Base-by-base conservation (phyloP, 2,329 filamentous ascomycete genomes). In the Didymella sp. region DNA sequence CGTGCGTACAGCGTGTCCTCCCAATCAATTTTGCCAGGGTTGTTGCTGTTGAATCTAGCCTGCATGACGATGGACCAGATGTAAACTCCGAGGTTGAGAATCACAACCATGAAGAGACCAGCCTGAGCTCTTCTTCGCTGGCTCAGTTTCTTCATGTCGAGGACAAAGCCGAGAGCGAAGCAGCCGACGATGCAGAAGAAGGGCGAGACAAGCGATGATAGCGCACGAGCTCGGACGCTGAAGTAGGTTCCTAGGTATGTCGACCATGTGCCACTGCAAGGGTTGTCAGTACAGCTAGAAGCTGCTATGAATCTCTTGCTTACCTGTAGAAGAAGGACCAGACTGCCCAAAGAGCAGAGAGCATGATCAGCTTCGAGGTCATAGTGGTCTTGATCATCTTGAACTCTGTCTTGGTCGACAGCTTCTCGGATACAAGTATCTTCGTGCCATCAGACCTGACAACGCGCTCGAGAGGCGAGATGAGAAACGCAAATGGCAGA, bases 91-190 rank as follows among this genome's bases (percentile, higher is more conserved):
- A 78, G 59, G 41, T 81, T 82, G 6, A 80, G 74, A n/a, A 78
- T 66, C 2, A 80, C 75, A 5, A 82, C 79, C 3, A 72, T 77
- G 57, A 77, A 77, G 6, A 82, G 74, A 44, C 79, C 80, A 4
- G 79, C 55, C 54, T 82, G 79, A 15, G 79, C 80, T 12, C 80
- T 75, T 19, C 80, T 77, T 8, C 80, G 69, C 62, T 84, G 63
- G 84, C 90, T 8, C 79, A 85, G 60, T 86, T 89, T 24, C 76
- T 96, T 51, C 85, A 90, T 66, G 76, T 80, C 52, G 88, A 86
- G 79, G 82, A 95, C 77, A 54, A 81, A 82, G 1, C 80, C 79
- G 4, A 81, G 76, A 38, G 78, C 80, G 49, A 82, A 82, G 61
- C 79, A 82, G 19, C 80, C 80, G 31, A 81, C 68, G 24, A 81